Evolutionary conservation across 1,284 basidiomycete genomes (phyloP).

Genomic region (Thecaphora thlaspeos): DNA sequence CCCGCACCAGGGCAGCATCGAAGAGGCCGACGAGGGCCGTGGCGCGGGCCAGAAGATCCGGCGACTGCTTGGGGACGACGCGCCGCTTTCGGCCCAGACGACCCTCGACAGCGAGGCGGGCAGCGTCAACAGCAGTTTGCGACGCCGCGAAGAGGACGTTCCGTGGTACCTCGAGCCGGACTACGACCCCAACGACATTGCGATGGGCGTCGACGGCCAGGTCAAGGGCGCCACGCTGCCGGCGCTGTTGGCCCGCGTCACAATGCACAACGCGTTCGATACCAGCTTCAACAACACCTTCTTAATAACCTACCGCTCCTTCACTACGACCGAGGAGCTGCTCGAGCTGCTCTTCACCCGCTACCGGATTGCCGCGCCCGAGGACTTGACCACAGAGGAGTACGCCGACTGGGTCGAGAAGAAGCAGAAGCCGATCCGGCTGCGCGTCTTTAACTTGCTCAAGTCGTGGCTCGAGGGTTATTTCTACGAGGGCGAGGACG

Average conservation of each 20-base stretch:
- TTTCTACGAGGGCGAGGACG: slow-evolving; percentile 57
- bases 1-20: slow-evolving; percentile 20
- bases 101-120: slow-evolving; percentile 27
- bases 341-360: slow-evolving; percentile 82
- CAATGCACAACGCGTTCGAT: slow-evolving; percentile 71
- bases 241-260: slow-evolving; percentile 83
- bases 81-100: slow-evolving; percentile 12
- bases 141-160: slow-evolving; percentile 59
- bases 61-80: slow-evolving; percentile 75
- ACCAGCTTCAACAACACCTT: slow-evolving; percentile 85
- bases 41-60: slow-evolving; percentile 52
- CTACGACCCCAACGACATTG: slow-evolving; percentile 75
- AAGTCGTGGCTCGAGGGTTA: slow-evolving; percentile 60
- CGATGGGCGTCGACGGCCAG: slow-evolving; percentile 69
- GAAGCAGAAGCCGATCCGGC: slow-evolving; percentile 83
- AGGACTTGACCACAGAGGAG: slow-evolving; percentile 68
- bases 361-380: slow-evolving; percentile 77
- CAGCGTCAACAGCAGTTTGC: slow-evolving; percentile 5
- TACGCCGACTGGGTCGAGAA: slow-evolving; percentile 77
- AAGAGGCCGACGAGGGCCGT: slow-evolving; percentile 20
- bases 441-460: slow-evolving; percentile 58
- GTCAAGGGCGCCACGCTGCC: slow-evolving; percentile 83
- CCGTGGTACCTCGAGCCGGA: slow-evolving; percentile 79
- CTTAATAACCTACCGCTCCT: slow-evolving; percentile 94
- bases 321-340: slow-evolving; percentile 80